Percentiles rank a stretch among this genome's conserved stretches.
These are phyloP conservation scores for Thraustotheca clavata DNA, from an alignment of 352 stramenopile genomes.

Conservation along the genomic window DNA sequence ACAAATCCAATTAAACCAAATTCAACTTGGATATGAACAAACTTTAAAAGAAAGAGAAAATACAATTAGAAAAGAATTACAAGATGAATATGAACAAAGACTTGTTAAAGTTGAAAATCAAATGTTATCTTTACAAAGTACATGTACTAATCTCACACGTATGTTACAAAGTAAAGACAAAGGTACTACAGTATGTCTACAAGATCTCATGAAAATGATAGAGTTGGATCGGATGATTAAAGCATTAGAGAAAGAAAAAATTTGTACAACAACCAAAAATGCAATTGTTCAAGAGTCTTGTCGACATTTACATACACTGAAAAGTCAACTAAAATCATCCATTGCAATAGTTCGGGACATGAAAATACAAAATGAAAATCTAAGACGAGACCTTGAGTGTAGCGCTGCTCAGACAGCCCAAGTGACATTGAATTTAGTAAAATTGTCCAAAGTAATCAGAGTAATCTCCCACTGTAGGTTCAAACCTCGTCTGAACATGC, in stretches of 20 bases:
- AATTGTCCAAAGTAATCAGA: background rate
- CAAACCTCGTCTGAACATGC: background rate
- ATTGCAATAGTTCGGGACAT: background rate
- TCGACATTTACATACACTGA: slow-evolving; percentile 13
- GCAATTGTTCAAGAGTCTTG: background rate
- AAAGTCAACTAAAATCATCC: slow-evolving; percentile 6
- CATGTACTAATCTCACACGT: background rate
- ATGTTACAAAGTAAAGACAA: background rate
- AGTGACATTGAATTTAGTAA: background rate
- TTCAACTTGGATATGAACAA: too few relatives aligned
- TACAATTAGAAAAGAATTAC: too few relatives aligned
- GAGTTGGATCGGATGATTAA: background rate
- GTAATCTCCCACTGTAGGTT: background rate
- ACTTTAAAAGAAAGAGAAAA: too few relatives aligned
- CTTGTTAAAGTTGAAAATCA: too few relatives aligned
- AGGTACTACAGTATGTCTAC: background rate
- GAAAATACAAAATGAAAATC: background rate
- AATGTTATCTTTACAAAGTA: slow-evolving; percentile 4
- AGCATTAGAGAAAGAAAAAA: background rate
- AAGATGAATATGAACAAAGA: too few relatives aligned
- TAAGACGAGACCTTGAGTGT: background rate
- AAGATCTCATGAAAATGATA: background rate
- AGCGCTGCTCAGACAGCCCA: background rate
- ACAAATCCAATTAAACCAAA: too few relatives aligned
- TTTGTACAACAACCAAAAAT: background rate